A percentile compares a stretch with the other conserved stretches of the same genome.
Evolutionary conservation across 2,329 filamentous ascomycete genomes (phyloP).

Genomic region (Aspergillus phoenicis): DNA sequence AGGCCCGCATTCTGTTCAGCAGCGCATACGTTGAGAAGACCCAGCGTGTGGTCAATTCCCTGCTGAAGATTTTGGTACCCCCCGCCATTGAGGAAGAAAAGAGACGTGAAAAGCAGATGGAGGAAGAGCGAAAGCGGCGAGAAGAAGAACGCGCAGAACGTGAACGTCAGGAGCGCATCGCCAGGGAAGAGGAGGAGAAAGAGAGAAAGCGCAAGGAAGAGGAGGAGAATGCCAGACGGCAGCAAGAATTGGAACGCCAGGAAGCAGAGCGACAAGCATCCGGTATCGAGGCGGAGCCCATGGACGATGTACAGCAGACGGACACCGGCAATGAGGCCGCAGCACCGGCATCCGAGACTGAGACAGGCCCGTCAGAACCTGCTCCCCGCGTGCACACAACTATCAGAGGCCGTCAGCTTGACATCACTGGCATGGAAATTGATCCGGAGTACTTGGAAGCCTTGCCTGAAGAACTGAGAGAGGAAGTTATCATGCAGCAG

Average conservation of each 20-base stretch:
- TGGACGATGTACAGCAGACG: constrained; percentile 74
- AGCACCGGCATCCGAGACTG: constrained; percentile 40
- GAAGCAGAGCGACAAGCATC: constrained; percentile 57
- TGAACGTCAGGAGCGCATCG: constrained; percentile 64
- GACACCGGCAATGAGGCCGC: constrained; percentile 40
- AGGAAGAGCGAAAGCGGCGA: constrained; percentile 58
- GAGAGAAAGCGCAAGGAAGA: constrained; percentile 69
- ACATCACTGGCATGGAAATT: constrained; percentile 93
- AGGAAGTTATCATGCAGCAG: constrained; percentile 93
- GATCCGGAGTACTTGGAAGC: constrained; percentile 93
- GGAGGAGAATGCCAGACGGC: constrained; percentile 63
- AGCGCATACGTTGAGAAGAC: constrained; percentile 68
- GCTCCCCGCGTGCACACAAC: constrained; percentile 71
- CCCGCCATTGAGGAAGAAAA: constrained; percentile 81
- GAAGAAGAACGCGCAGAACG: constrained; percentile 64
- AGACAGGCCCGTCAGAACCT: constrained; percentile 54
- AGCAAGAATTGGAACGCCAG: constrained; percentile 66
- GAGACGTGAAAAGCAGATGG: constrained; percentile 63
- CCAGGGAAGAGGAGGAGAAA: constrained; percentile 71
- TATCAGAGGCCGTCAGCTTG: constrained; percentile 82
- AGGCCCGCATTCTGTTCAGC: constrained; percentile 84
- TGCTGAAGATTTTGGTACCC: constrained; percentile 76
- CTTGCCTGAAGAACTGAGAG: constrained; percentile 93
- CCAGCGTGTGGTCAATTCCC: constrained; percentile 65
- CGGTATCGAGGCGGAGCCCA: constrained; percentile 55